phyloP scores from a whole-genome alignment of 2,329 filamentous ascomycete species.

The Fusarium burgessii region DNA sequence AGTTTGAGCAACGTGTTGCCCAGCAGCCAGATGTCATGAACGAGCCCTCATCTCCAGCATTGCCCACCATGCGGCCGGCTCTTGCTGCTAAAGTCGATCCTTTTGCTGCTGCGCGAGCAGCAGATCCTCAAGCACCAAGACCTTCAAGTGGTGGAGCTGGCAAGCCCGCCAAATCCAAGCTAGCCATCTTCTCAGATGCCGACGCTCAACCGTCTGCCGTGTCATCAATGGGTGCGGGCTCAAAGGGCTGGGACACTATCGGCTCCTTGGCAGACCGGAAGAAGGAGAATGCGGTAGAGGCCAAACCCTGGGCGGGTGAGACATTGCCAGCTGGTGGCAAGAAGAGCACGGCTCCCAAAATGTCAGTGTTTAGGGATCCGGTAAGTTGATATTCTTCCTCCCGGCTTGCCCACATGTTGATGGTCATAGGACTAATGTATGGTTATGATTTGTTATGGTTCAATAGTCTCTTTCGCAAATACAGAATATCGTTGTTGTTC shows the following conservation, averaged over 20 bases:
- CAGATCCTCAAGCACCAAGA: conserved; percentile 75
- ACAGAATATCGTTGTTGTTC: conserved; percentile 75
- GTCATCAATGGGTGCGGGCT: conserved; percentile 63
- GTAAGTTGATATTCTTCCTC: conserved; percentile 66
- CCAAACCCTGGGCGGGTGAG: conserved; percentile 92
- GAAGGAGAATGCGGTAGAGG: conserved; percentile 91
- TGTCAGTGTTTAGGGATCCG: conserved; percentile 95
- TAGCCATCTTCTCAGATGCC: conserved; percentile 90
- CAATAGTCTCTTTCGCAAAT: conserved; percentile 70
- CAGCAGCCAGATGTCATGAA: conserved; percentile 70
- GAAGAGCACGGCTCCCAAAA: conserved; percentile 78
- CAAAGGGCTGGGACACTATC: conserved; percentile 92
- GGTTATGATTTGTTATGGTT: conserved; percentile 56
- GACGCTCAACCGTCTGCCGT: conserved; percentile 70
- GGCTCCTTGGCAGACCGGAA: conserved; percentile 87
- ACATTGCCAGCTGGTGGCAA: conserved; percentile 89
- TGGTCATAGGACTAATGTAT: conserved; percentile 95
- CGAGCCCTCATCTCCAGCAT: conserved; percentile 85
- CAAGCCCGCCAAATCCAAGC: conserved; percentile 81
- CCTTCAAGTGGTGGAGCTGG: conserved; percentile 63
- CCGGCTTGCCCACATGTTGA: conserved; percentile 77
- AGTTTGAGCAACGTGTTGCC: conserved; percentile 86
- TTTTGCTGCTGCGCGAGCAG: conserved; percentile 69
- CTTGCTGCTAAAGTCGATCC: conserved; percentile 89
- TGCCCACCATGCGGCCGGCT: conserved; percentile 85